These are phyloP conservation scores for Digitaria exilis DNA, from an alignment of 202 grass and related monocot species.

Conservation along the genomic window DNA sequence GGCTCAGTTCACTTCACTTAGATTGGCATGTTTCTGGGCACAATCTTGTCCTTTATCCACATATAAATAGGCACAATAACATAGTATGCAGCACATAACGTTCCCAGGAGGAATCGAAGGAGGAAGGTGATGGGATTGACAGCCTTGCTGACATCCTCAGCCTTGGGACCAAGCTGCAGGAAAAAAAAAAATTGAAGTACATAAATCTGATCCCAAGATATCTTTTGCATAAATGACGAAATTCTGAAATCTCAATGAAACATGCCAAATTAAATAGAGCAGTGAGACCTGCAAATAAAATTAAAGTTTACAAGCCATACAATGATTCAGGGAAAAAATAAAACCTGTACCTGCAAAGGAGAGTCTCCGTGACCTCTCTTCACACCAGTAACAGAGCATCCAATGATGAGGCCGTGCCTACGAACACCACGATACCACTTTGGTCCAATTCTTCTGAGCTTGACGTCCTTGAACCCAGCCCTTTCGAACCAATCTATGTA, in stretches of 20 bases:
- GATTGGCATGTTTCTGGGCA: slow-evolving; percentile 68
- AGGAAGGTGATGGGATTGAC: slow-evolving; percentile 86
- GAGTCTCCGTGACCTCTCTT: slow-evolving; percentile 78
- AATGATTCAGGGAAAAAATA: background rate
- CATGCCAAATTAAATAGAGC: background rate
- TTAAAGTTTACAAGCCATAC: background rate
- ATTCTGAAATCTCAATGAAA: background rate
- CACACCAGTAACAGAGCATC: slow-evolving; percentile 84
- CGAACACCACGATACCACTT: slow-evolving; percentile 96
- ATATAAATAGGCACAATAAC: slow-evolving; percentile 97
- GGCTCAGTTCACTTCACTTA: slow-evolving; percentile 34
- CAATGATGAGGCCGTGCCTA: slow-evolving; percentile 89
- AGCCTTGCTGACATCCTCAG: slow-evolving; percentile 82
- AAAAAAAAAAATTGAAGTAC: background rate
- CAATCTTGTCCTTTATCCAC: slow-evolving; percentile 98
- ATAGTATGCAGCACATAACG: slow-evolving; percentile 80
- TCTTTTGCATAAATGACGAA: background rate
- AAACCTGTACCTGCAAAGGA: slow-evolving; percentile 60
- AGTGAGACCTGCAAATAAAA: background rate
- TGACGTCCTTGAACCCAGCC: slow-evolving; percentile 91
- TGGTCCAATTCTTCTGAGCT: slow-evolving; percentile 87
- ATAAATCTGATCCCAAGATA: background rate
- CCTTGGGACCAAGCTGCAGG: slow-evolving; percentile 83
- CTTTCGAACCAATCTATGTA: slow-evolving; percentile 91
- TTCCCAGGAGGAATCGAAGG: slow-evolving; percentile 83